phyloP scores from a whole-genome alignment of 2,329 filamentous ascomycete genomes.

The Monilinia aucupariae region DNA sequence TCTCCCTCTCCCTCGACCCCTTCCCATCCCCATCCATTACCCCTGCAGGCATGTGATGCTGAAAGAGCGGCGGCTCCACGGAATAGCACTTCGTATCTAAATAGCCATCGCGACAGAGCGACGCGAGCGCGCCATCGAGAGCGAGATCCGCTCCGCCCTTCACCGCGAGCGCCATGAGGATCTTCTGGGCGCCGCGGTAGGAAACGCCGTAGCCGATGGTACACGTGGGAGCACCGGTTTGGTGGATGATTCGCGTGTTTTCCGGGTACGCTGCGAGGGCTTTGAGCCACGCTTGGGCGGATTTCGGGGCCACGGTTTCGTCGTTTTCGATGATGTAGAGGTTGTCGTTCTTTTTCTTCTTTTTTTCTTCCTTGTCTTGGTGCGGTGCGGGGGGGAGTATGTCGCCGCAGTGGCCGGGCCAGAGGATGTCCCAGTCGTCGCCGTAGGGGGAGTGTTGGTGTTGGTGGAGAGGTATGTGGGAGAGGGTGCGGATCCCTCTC shows the following conservation, averaged over 20 bases:
- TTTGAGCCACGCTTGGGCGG: constrained; percentile 17
- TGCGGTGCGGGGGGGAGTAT: not conserved
- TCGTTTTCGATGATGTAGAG: constrained; percentile 29
- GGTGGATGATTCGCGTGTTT: constrained; percentile 31
- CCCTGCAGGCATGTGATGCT: constrained; percentile 35
- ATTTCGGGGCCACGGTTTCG: constrained; percentile 28
- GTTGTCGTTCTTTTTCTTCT: not conserved
- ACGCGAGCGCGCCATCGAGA: constrained; percentile 35
- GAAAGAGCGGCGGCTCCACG: constrained; percentile 37
- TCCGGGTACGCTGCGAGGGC: constrained; percentile 18
- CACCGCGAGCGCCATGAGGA: constrained; percentile 53
- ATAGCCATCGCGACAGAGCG: constrained; percentile 33
- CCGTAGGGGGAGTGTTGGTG: constrained; percentile 31
- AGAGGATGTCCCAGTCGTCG: constrained; percentile 38
- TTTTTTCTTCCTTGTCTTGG: not conserved
- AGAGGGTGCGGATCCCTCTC: constrained; percentile 17
- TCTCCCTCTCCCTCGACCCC: constrained; percentile 29
- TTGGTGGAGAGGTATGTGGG: constrained; percentile 12
- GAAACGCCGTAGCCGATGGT: constrained; percentile 37
- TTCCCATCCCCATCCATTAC: constrained; percentile 18
- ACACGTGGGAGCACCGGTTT: constrained; percentile 31
- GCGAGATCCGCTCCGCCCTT: constrained; percentile 28
- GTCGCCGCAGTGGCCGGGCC: constrained; percentile 37
- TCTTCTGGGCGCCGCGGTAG: constrained; percentile 43
- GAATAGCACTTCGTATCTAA: constrained; percentile 36